Evolutionary conservation across 2,329 filamentous ascomycete species (phyloP).

Genomic region (Ceratocystis destructans): DNA sequence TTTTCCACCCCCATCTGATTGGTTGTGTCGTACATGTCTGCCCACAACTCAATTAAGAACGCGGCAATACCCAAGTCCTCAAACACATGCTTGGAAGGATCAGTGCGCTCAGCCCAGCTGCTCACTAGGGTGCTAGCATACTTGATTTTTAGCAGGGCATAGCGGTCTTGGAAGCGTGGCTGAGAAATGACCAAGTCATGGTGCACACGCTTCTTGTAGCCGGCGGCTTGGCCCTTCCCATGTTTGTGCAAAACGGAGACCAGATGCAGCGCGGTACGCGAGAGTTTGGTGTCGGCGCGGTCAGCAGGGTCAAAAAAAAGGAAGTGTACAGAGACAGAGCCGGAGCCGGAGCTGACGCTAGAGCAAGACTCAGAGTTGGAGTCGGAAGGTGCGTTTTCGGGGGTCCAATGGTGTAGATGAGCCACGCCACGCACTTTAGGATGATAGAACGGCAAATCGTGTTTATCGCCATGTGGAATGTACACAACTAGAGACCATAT

Average conservation of each 20-base stretch:
- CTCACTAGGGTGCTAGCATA: slow-evolving; percentile 59
- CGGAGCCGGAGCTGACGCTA: slow-evolving; percentile 21
- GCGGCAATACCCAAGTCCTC: slow-evolving; percentile 85
- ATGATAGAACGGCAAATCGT: slow-evolving; percentile 75
- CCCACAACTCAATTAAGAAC: slow-evolving; percentile 86
- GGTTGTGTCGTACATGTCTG: slow-evolving; percentile 55
- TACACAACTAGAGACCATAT: slow-evolving; percentile 47
- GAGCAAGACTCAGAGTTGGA: slow-evolving; percentile 8
- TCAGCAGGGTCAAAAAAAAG: slow-evolving; percentile 33
- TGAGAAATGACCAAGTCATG: slow-evolving; percentile 74
- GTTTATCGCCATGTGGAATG: slow-evolving; percentile 51
- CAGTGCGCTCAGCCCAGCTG: slow-evolving; percentile 76
- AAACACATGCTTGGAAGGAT: slow-evolving; percentile 84
- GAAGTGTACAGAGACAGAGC: slow-evolving; percentile 48
- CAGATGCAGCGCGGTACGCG: slow-evolving; percentile 54
- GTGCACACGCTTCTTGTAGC: slow-evolving; percentile 68
- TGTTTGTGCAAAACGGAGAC: slow-evolving; percentile 60
- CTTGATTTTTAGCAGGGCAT: slow-evolving; percentile 61
- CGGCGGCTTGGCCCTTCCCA: slow-evolving; percentile 47
- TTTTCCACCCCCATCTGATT: background rate
- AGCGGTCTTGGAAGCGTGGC: slow-evolving; percentile 66
- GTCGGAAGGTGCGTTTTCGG: slow-evolving; percentile 22
- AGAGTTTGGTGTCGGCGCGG: slow-evolving; percentile 35
- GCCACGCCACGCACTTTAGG: slow-evolving; percentile 61
- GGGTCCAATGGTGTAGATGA: slow-evolving; percentile 56